These are phyloP conservation scores for Kluyveromyces sp. DNA, from an alignment of 1,139 yeast genomes.

Conservation along the genomic window DNA sequence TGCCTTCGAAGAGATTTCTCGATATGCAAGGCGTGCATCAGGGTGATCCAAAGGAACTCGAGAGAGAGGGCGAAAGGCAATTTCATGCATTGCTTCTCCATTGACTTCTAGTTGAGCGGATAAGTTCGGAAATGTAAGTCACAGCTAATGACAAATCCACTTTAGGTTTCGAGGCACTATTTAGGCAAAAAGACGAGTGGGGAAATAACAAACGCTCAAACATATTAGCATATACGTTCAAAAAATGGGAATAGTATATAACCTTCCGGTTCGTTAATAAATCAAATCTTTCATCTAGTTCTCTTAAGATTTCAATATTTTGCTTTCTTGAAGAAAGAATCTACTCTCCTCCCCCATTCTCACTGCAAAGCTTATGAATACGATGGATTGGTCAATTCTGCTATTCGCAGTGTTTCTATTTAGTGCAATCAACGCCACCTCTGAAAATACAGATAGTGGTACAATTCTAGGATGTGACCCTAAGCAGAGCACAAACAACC, in stretches of 20 bases:
- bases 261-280: neutral
- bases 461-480: slow-evolving; percentile 1
- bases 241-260: neutral
- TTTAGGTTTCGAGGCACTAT: neutral
- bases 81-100: neutral
- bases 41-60: neutral
- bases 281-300: neutral
- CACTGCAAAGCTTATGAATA: neutral
- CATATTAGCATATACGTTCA: neutral
- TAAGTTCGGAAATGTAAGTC: neutral
- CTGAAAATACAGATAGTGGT: neutral
- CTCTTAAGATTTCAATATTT: neutral
- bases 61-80: neutral
- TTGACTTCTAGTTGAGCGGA: neutral
- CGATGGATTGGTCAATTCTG: neutral
- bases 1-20: neutral
- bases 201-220: neutral
- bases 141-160: neutral
- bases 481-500: neutral
- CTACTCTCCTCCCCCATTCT: neutral
- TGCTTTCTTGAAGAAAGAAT: neutral
- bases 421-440: neutral
- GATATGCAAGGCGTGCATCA: neutral
- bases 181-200: neutral
- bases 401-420: neutral